A percentile compares a stretch with the other conserved stretches of the same genome.
These are phyloP conservation scores for Penicillium taxi DNA, from an alignment of 495 filamentous ascomycete genomes.

Conservation along the genomic window DNA sequence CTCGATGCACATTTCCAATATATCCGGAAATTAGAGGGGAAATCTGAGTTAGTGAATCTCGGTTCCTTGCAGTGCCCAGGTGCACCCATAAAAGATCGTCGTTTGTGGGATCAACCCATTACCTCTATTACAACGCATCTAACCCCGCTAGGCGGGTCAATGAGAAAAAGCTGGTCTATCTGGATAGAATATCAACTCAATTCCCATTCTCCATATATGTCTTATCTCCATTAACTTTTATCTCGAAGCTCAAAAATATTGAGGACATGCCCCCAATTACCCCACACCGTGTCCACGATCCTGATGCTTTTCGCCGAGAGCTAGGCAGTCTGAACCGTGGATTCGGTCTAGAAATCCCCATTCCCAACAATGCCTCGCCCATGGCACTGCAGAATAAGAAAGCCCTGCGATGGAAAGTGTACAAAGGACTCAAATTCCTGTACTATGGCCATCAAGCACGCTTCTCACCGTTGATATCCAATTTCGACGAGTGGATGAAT, in stretches of 20 bases:
- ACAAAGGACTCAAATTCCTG: slow-evolving; percentile 10
- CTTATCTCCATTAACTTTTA: no score
- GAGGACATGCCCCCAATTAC: slow-evolving; percentile 9
- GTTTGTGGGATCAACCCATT: no score
- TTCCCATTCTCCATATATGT: no score
- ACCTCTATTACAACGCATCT: no score
- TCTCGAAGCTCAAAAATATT: not conserved
- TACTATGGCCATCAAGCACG: slow-evolving; percentile 13
- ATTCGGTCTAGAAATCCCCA: slow-evolving; percentile 20
- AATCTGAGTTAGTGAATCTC: no score
- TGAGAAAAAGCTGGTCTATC: no score
- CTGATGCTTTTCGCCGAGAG: slow-evolving; percentile 8
- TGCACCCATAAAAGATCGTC: no score
- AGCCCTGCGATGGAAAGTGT: slow-evolving; percentile 8
- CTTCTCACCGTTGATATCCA: slow-evolving; percentile 11
- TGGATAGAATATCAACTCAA: no score
- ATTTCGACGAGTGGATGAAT: slow-evolving; percentile 23
- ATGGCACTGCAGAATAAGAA: not conserved
- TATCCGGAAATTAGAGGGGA: no score
- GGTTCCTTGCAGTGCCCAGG: no score
- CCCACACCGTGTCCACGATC: slow-evolving; percentile 12
- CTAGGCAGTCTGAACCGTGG: slow-evolving; percentile 19
- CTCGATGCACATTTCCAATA: no score
- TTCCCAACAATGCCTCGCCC: slow-evolving; percentile 16
- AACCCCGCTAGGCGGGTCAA: no score